phyloP scores from a whole-genome alignment of 1,284 basidiomycete genomes.

The Clitocybe nebularis region DNA sequence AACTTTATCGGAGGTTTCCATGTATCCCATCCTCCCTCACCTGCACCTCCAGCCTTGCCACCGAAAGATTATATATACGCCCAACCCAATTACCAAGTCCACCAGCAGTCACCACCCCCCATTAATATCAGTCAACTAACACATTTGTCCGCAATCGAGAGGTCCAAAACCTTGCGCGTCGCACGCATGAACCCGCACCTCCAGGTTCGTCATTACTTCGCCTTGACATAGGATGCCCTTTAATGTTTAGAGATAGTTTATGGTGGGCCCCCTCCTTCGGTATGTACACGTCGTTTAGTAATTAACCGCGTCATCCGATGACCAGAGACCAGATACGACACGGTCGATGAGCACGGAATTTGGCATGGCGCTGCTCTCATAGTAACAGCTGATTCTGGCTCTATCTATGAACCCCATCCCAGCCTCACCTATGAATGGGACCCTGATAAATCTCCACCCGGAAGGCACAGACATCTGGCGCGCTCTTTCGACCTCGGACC shows the following conservation, averaged over 20 bases:
- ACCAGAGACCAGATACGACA: constrained; percentile 65
- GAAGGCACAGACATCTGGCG: constrained; percentile 12
- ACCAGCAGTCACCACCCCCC: constrained; percentile 11
- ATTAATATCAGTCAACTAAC: constrained; percentile 38
- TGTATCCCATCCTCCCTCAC: constrained; percentile 17
- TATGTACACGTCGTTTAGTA: constrained; percentile 17
- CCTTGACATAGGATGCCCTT: background rate
- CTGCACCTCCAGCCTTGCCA: constrained; percentile 30
- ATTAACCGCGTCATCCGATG: constrained; percentile 4
- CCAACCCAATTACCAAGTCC: constrained; percentile 9
- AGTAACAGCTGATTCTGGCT: constrained; percentile 80
- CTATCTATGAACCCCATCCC: constrained; percentile 76
- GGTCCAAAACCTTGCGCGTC: constrained; percentile 51
- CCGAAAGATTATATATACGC: constrained; percentile 27
- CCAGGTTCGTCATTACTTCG: constrained; percentile 30
- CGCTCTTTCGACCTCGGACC: constrained; percentile 56
- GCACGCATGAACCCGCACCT: constrained; percentile 70
- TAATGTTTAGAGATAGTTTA: constrained; percentile 43
- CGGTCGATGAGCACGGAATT: constrained; percentile 68
- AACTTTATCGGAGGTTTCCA: constrained; percentile 53
- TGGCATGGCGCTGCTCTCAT: constrained; percentile 89
- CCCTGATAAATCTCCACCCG: constrained; percentile 34
- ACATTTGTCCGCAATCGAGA: constrained; percentile 57
- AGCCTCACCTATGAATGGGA: constrained; percentile 78
- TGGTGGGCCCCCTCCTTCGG: constrained; percentile 85